Conservation (phyloP, 257 asterid species). For the Solanum clarkiae region DNA sequence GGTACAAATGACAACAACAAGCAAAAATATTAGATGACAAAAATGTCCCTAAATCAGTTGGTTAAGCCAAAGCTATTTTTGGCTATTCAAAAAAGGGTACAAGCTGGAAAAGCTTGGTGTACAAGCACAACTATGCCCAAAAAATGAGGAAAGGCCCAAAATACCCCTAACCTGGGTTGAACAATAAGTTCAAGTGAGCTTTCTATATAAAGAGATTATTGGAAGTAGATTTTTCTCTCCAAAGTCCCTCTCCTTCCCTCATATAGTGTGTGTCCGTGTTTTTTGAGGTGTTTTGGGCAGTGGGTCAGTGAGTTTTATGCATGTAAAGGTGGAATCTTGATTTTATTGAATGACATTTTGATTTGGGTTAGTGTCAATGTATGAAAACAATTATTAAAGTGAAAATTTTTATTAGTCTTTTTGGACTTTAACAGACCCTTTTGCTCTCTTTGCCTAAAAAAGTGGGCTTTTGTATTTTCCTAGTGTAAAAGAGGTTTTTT, state of each 20-base stretch:
- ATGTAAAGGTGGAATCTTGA: neutral
- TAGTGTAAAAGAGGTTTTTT: neutral
- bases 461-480: neutral
- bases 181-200: too few relatives aligned
- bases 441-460: neutral
- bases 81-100: too few relatives aligned
- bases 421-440: neutral
- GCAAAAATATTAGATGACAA: too few relatives aligned
- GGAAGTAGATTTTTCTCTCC: neutral
- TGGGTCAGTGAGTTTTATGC: neutral
- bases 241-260: slow-evolving; percentile 2
- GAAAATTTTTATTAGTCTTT: neutral
- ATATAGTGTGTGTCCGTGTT: neutral
- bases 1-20: too few relatives aligned
- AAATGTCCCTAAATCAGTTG: too few relatives aligned
- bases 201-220: neutral
- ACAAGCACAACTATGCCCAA: too few relatives aligned
- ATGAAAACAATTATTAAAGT: neutral
- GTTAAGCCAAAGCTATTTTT: too few relatives aligned
- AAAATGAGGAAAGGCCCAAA: too few relatives aligned
- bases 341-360: neutral
- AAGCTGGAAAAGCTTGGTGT: too few relatives aligned
- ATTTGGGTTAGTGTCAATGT: neutral
- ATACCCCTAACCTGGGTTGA: too few relatives aligned
- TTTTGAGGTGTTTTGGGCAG: neutral